phyloP scores from a whole-genome alignment of 164 flowering plant genomes.

The Magnolia sinica region DNA sequence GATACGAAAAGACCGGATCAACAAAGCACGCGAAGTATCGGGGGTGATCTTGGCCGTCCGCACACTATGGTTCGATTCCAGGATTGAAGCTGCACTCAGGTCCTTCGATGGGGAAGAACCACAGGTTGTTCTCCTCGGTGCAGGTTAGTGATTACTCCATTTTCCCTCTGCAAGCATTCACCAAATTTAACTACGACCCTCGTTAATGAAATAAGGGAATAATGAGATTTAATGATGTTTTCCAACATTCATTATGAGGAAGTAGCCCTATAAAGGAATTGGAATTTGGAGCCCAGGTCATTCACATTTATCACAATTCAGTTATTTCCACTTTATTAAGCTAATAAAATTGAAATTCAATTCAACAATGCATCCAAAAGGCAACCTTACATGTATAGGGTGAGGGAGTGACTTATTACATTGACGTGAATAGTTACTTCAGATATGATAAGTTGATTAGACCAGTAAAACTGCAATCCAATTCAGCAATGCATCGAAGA shows the following conservation, averaged over 20 bases:
- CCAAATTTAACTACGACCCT: too few species aligned
- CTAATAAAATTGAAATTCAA: neutral
- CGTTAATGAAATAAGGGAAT: neutral
- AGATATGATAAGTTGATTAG: too few species aligned
- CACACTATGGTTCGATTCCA: constrained; percentile 85
- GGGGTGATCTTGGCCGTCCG: constrained; percentile 89
- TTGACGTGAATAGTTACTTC: too few species aligned
- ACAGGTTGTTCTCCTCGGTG: constrained; percentile 85
- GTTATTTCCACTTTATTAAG: neutral
- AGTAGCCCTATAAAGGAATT: neutral
- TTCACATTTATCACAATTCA: neutral
- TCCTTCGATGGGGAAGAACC: constrained; percentile 48
- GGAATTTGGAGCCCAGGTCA: too few species aligned
- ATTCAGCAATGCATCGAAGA: too few species aligned
- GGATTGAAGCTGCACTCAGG: constrained; percentile 60
- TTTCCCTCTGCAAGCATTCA: neutral
- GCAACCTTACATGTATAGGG: neutral
- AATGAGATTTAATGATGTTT: too few species aligned
- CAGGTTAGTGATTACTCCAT: constrained; percentile 45
- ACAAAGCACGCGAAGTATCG: constrained; percentile 74
- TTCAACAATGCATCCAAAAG: neutral
- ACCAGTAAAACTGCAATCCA: too few species aligned
- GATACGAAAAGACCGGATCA: constrained; percentile 64
- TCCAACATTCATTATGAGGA: neutral
- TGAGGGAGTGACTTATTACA: too few species aligned